Conservation (phyloP, 108 stramenopile genomes). For the Cylindrotheca fusiformis region DNA sequence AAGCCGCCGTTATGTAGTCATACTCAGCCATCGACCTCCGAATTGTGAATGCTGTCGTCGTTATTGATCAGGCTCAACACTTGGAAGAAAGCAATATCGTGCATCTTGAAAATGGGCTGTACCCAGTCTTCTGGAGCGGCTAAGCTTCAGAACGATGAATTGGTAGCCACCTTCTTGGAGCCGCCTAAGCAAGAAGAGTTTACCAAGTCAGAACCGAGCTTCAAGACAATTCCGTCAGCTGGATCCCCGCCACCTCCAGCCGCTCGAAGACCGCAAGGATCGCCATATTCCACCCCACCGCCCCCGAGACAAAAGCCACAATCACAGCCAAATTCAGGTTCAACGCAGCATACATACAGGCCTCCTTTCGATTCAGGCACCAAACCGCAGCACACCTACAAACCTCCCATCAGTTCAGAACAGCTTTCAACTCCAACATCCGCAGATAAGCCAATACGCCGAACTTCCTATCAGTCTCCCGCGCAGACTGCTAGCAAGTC, state of each 20-base stretch:
- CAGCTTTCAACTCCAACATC: too few species aligned
- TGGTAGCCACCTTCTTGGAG: background rate
- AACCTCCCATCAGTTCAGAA: background rate
- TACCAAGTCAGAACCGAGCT: background rate
- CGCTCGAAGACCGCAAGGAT: background rate
- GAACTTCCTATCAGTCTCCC: background rate
- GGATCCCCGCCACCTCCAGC: background rate
- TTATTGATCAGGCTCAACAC: background rate
- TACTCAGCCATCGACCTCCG: too few species aligned
- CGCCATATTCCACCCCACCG: background rate
- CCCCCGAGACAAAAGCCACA: background rate
- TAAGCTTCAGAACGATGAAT: background rate
- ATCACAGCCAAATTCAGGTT: background rate
- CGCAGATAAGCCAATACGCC: too few species aligned
- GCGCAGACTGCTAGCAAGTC: background rate
- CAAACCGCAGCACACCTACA: background rate
- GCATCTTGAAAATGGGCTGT: background rate
- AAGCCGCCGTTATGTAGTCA: too few species aligned
- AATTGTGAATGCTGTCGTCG: too few species aligned
- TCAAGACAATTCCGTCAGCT: background rate
- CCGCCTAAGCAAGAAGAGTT: background rate
- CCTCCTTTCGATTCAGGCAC: background rate
- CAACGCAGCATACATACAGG: background rate
- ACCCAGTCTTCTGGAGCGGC: background rate
- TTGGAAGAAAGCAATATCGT: background rate